A percentile compares a stretch with the other conserved stretches of the same genome.
phyloP scores from a whole-genome alignment of 768 basidiomycete species.

The Podaxis sp. region DNA sequence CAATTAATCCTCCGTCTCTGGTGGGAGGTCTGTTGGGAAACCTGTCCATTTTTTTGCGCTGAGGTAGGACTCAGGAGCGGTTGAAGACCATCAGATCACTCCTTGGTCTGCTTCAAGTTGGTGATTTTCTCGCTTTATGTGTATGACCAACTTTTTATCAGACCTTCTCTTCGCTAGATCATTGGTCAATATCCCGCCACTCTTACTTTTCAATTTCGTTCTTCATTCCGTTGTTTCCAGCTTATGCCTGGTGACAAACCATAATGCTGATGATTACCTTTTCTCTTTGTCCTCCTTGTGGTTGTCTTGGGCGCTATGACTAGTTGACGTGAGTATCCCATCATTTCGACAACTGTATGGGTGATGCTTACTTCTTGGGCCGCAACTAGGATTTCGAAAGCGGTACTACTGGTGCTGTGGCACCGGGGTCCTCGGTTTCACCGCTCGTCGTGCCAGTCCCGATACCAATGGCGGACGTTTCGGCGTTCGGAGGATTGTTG shows the following conservation, averaged over 20 bases:
- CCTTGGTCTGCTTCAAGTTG: too few relatives aligned
- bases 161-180: too few relatives aligned
- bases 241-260: background rate
- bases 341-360: background rate
- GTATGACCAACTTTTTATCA: too few relatives aligned
- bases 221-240: too few relatives aligned
- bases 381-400: conserved; percentile 8
- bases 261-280: background rate
- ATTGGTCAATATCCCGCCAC: too few relatives aligned
- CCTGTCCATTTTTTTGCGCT: too few relatives aligned
- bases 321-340: conserved; percentile 7
- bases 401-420: background rate
- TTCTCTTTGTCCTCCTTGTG: background rate
- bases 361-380: background rate
- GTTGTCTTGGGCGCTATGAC: background rate
- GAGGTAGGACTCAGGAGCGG: too few relatives aligned
- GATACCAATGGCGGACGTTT: conserved; percentile 11
- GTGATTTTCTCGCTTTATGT: too few relatives aligned
- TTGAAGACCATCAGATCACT: too few relatives aligned
- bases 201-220: too few relatives aligned
- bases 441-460: conserved; percentile 10
- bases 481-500: conserved; percentile 7
- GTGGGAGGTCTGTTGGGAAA: too few relatives aligned
- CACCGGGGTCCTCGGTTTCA: background rate
- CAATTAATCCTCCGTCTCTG: too few relatives aligned